Evolutionary conservation across 176 grass and related monocot species (phyloP), one percentile per base, ranked within the genome.

Genomic region (Avena insularis): DNA sequence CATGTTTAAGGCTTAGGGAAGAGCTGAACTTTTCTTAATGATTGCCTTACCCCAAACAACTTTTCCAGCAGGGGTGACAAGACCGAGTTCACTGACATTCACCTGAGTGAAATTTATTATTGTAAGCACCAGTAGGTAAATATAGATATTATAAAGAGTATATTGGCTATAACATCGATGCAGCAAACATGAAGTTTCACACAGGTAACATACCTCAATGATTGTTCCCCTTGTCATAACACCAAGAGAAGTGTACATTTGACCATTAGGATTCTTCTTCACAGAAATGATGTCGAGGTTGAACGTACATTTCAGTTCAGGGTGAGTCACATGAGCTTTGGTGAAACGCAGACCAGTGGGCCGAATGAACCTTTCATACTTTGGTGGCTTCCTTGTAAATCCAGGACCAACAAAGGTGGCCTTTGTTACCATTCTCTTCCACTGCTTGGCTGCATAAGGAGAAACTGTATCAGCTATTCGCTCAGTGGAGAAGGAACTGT

Each of bases 401-500:
- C 91, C 87, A 88, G 89, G 79, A 19, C 95, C 95, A 36, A 97
- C 93, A 73, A 97, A 97, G 21, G 95, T 95, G 53, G 88, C 95
- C 60, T 97, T 97, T 5, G 93, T 97, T 50, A 97, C 93, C 93
- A 97, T 95, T 93, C 93, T 91, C 85, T 97, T 97, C 95, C 95
- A 97, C 71, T 97, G 95, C 66, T 97, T 97, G 63, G 93, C 93
- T 97, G 89, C 49, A 87, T 9, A 73, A 79, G 57, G 27, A 58
- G 40, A 85, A 38, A 75, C 21, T 57, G 69, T 70, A 82, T 64
- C 50, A 82, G 21, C 5, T 23, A 79, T 40, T 53, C 31, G 29
- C n/a, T 60, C 54, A 27, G 21, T 61, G 2, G 54, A 84, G 27
- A 79, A 63, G 14, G 68, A 78, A 82, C 14, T 15, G 65, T 45